A percentile compares a stretch with the other conserved stretches of the same genome.
phyloP scores from a whole-genome alignment of 441 rosid genomes.

The Erodium texanum region DNA sequence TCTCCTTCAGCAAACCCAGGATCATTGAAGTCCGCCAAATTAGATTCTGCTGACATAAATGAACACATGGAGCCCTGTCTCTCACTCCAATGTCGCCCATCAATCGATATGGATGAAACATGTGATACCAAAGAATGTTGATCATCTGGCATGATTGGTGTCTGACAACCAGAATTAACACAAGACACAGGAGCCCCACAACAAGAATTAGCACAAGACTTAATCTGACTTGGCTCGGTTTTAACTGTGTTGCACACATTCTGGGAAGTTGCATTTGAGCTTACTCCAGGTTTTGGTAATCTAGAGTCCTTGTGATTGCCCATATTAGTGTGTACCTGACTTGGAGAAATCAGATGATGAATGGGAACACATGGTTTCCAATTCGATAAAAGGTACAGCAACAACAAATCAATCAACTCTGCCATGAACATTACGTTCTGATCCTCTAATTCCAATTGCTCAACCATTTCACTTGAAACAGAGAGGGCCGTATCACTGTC shows the following conservation, averaged over 20 bases:
- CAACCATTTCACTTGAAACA: slow-evolving; percentile 68
- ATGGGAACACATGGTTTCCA: slow-evolving; percentile 50
- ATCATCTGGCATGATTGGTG: slow-evolving; percentile 17
- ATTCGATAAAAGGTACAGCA: slow-evolving; percentile 38
- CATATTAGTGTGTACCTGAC: slow-evolving; percentile 17
- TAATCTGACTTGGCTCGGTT: not conserved
- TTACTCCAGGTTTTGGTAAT: slow-evolving; percentile 26
- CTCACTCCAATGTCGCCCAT: slow-evolving; percentile 20
- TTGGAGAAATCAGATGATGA: slow-evolving; percentile 35
- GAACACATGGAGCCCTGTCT: slow-evolving; percentile 22
- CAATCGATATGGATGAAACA: slow-evolving; percentile 33
- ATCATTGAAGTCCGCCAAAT: not conserved
- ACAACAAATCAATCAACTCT: slow-evolving; percentile 48
- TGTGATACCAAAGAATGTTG: slow-evolving; percentile 31
- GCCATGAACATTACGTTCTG: slow-evolving; percentile 52
- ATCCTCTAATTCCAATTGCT: slow-evolving; percentile 54
- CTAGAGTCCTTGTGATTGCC: slow-evolving; percentile 19
- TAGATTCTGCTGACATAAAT: not conserved
- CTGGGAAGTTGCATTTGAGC: not conserved
- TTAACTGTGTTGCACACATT: not conserved
- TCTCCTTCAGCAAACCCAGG: not conserved
- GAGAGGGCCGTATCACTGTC: slow-evolving; percentile 56
- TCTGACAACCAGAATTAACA: too few species aligned
- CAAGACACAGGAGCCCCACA: not conserved
- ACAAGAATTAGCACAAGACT: not conserved